Base-by-base conservation (phyloP, 805 yeast species). In the Hanseniaspora guilliermondii region DNA sequence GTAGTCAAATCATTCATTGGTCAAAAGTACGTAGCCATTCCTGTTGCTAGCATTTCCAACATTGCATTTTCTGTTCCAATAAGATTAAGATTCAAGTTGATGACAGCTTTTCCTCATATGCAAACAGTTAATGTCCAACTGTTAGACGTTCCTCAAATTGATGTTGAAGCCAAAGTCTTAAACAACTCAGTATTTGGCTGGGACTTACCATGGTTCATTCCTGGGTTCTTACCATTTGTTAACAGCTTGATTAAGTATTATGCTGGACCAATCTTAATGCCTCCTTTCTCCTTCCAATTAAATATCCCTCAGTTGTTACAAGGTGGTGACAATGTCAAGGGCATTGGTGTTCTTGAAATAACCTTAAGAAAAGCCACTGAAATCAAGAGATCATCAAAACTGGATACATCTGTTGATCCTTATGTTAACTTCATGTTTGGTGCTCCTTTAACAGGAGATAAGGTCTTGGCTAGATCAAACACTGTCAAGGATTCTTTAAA, bases 271-370 rank as follows among this genome's bases (percentile, higher is more conserved):
- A 78, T 93, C 73, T 64, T 91, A 48, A 84, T 87, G 62, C 75
- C 85, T 45, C 99, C 99, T 14, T 82, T 93, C 59, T 87, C 96
- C 3, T 85, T 89, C 74, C 95, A 93, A 72, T 71, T 93, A 65
- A 93, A 94, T 63, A 77, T 93, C 46, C 95, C 94, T 65, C 96
- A 88, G 70, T 72, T 93, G 65, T 68, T 91, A 61, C 83, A 94
- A 21, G 55, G 55, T 21, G 47, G 48, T 8, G 96, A 96, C 63
- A 82, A 91, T 45, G 82, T 82, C 62, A 79, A 91, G 37, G 83
- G 97, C 6, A 75, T 87, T 60, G 99, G 99, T 70, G 85, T 93
- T 33, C 70, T 93, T 58, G 83, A 82, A 44, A 67, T 93, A 42
- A 78, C 76, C 30, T 73, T 84, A 38, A 79, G 81, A 61, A 71